A percentile compares a stretch with the other conserved stretches of the same genome.
Conservation (phyloP, 1,284 basidiomycete species). For the Trametes pubescens region DNA sequence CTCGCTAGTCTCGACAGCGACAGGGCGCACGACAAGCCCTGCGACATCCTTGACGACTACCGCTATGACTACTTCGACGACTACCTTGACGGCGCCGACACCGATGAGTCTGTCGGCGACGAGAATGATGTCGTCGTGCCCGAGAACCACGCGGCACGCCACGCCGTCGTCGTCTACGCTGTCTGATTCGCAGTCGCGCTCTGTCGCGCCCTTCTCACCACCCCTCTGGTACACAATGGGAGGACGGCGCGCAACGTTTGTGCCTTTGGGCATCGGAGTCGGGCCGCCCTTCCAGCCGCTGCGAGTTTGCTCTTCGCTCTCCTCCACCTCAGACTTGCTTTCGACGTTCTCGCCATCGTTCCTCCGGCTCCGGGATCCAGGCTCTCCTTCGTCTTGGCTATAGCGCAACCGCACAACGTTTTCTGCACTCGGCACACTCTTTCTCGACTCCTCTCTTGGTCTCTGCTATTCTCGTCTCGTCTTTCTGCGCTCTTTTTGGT, state of each 20-base stretch:
- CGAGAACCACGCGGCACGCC: conserved; percentile 4
- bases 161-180: conserved; percentile 12
- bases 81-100: conserved; percentile 1
- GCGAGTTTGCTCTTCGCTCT: conserved; percentile 4
- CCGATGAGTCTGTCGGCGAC: background rate
- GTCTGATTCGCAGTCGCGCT: conserved; percentile 3
- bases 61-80: conserved; percentile 9
- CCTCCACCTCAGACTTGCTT: background rate
- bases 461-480: background rate
- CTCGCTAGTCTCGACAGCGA: conserved; percentile 15
- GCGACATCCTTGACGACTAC: conserved; percentile 20
- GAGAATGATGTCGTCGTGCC: conserved; percentile 5
- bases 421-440: background rate
- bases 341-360: background rate
- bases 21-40: conserved; percentile 6
- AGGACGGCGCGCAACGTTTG: background rate
- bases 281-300: background rate
- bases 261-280: background rate
- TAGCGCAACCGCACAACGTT: no score
- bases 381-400: background rate
- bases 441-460: conserved; percentile 5
- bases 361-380: background rate
- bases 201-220: background rate
- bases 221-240: conserved; percentile 6
- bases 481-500: background rate